Percentiles rank a stretch among this genome's conserved stretches.
These are phyloP conservation scores for Firmiana major DNA, from an alignment of 345 rosid genomes.

Conservation along the genomic window DNA sequence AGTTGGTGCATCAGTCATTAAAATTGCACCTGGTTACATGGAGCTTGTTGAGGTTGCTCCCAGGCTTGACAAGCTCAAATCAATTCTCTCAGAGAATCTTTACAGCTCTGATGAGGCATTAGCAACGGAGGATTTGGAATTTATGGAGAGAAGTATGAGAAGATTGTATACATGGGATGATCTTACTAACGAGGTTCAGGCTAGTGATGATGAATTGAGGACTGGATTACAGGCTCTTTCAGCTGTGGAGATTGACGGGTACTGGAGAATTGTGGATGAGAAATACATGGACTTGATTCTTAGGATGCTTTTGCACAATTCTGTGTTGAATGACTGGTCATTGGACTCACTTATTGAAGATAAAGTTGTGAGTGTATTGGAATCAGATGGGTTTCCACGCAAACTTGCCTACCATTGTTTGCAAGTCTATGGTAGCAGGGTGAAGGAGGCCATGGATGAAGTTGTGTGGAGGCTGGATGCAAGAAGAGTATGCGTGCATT, in stretches of 20 bases:
- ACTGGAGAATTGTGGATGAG: conserved; percentile 79
- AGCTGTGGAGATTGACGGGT: conserved; percentile 80
- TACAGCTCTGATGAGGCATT: conserved; percentile 40
- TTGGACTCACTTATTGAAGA: conserved; percentile 53
- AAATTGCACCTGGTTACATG: conserved; percentile 67
- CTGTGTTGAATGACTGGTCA: conserved; percentile 68
- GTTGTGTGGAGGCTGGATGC: conserved; percentile 64
- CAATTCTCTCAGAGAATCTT: conserved; percentile 56
- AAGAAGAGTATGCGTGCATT: conserved; percentile 65
- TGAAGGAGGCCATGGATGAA: conserved; percentile 26
- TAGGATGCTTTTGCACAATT: conserved; percentile 59
- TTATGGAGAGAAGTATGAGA: conserved; percentile 18
- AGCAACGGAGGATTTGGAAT: conserved; percentile 35
- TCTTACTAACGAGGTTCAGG: conserved; percentile 70
- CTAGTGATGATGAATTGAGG: conserved; percentile 70
- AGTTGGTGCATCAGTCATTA: conserved; percentile 43
- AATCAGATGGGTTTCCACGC: conserved; percentile 61
- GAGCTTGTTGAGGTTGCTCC: conserved; percentile 90
- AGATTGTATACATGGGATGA: conserved; percentile 62
- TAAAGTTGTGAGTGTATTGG: conserved; percentile 50
- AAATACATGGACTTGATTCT: conserved; percentile 61
- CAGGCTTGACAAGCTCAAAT: conserved; percentile 67
- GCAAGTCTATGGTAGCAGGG: conserved; percentile 49
- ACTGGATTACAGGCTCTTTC: conserved; percentile 54
- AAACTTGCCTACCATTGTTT: conserved; percentile 62